Base-by-base conservation (phyloP, 75 land plant species). In the Cryptomeria japonica region DNA sequence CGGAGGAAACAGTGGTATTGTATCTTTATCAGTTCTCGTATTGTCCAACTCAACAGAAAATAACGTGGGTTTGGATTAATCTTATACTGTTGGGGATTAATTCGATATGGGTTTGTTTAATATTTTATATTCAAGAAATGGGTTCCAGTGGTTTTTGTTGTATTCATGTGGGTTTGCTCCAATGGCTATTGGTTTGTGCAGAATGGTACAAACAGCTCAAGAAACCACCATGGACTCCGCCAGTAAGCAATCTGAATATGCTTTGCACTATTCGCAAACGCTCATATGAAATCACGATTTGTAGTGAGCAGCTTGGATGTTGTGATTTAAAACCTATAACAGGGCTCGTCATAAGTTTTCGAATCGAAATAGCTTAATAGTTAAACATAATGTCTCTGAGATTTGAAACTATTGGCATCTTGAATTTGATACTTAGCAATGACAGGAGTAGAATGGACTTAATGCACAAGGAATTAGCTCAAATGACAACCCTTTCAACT, bases 181-280 rank as follows among this genome's bases (percentile, higher is more conserved):
- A 7, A 64, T 64, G 70, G 70, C 70, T 64, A 4, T 5, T 22
- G 70, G n/a, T 64, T 22, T 80, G 32, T 86, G 87, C 92, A 92
- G 93, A 90, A 9, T 92, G 93, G 93, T 92, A 92, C 87, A 91
- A 88, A 42, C 83, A 91, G 76, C 84, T 92, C 84, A 91, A 91
- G 83, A 92, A 91, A 90, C 90, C 93, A 34, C 73, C 92, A 58
- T 92, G 93, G 93, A 92, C 93, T 42, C 93, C 93, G 80, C 93
- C 93, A 55, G 92, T 92, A 91, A 77, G 82, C 58, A 87, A 10
- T 47, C 37, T 86, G 64, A 83, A 55, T 85, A 22, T 22, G 34
- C 34, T 32, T 64, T 64, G 28, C 8, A 64, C n/a, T 25, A 64
- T 64, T 3, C 70, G 6, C 28, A 25, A 64, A 25, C 1, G 42